These are phyloP conservation scores for Gracilaria gracilis DNA, from an alignment of 23 red algal species.

Conservation along the genomic window DNA sequence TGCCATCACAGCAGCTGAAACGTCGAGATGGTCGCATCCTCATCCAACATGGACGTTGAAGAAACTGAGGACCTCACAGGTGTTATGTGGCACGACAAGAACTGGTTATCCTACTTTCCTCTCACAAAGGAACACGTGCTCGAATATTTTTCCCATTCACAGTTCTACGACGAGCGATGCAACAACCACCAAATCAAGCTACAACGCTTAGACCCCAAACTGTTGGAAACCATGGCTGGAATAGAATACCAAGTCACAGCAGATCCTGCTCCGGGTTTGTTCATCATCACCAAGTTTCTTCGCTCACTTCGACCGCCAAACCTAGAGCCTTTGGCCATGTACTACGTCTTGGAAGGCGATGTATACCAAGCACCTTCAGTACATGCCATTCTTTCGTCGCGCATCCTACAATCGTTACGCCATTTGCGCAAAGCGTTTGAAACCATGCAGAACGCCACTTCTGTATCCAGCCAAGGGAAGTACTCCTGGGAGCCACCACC, in stretches of 20 bases:
- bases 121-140: constrained; percentile 82
- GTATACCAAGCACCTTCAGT: constrained; percentile 83
- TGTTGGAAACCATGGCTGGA: constrained; percentile 82
- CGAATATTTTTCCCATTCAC: constrained; percentile 94
- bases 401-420: constrained; percentile 61
- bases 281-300: constrained; percentile 78
- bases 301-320: constrained; percentile 50
- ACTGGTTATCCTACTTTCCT: constrained; percentile 86
- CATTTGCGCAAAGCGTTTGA: constrained; percentile 71
- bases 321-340: constrained; percentile 69
- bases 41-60: constrained; percentile 60
- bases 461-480: constrained; percentile 32
- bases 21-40: constrained; percentile 59
- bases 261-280: constrained; percentile 53
- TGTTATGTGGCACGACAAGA: constrained; percentile 86
- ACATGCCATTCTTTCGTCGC: constrained; percentile 60
- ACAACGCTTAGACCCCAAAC: constrained; percentile 82
- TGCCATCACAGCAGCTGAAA: not conserved
- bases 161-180: constrained; percentile 91
- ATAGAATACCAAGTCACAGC: constrained; percentile 71
- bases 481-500: constrained; percentile 44
- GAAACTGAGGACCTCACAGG: constrained; percentile 78
- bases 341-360: constrained; percentile 79
- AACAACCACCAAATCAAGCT: constrained; percentile 95
- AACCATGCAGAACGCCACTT: constrained; percentile 51